These are phyloP conservation scores for Fulvia fulva DNA, from an alignment of 2,329 filamentous ascomycete species.

Conservation along the genomic window DNA sequence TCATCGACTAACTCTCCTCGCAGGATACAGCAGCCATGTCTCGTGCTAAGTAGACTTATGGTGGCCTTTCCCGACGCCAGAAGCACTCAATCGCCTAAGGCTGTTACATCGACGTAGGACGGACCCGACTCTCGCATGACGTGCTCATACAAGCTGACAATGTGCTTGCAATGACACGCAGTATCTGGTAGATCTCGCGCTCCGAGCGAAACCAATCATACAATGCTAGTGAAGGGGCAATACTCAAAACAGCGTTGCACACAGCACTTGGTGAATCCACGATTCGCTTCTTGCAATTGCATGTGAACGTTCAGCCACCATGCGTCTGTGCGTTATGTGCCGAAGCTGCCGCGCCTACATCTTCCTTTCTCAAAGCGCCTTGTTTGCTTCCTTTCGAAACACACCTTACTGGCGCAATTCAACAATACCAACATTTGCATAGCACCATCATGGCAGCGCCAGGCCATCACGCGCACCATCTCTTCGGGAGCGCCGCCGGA, in stretches of 20 bases:
- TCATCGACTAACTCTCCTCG: too few relatives aligned
- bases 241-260: neutral
- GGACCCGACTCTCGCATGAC: too few relatives aligned
- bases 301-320: neutral
- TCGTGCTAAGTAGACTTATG: neutral
- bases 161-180: too few relatives aligned
- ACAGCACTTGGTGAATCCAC: neutral
- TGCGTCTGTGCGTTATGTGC: neutral
- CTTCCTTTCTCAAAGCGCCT: neutral
- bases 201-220: too few relatives aligned
- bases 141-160: too few relatives aligned
- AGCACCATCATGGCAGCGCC: neutral
- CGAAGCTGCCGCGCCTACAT: neutral
- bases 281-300: neutral
- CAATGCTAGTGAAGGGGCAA: too few relatives aligned
- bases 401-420: neutral
- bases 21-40: slow-evolving; percentile 5
- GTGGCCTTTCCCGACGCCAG: too few relatives aligned
- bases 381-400: neutral
- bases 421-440: neutral
- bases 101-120: too few relatives aligned
- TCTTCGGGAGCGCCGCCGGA: neutral
- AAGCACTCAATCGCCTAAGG: too few relatives aligned
- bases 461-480: neutral
- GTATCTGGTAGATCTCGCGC: too few relatives aligned